Percentiles rank a stretch among this genome's conserved stretches.
Evolutionary conservation across 805 yeast species (phyloP).

Genomic region (Dipodascus albidus): DNA sequence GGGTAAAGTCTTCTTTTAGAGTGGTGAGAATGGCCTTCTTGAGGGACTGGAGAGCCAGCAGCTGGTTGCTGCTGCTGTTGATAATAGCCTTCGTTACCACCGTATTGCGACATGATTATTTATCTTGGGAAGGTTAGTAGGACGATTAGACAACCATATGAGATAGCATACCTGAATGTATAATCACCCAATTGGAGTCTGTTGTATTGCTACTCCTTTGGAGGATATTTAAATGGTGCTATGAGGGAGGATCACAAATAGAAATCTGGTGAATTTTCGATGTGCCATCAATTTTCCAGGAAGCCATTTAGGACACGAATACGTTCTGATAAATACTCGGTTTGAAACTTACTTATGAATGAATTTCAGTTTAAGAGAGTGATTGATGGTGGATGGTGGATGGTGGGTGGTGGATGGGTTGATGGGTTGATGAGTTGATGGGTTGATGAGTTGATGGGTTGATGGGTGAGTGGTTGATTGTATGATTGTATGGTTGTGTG

Average conservation of each 20-base stretch:
- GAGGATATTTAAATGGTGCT: neutral
- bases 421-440: neutral
- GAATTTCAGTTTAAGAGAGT: neutral
- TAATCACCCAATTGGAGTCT: too few relatives aligned
- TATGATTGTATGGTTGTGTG: neutral
- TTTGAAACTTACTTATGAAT: neutral
- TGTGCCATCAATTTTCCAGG: neutral
- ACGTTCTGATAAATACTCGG: neutral
- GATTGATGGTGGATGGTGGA: neutral
- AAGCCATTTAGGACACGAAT: neutral
- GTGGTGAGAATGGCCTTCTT: slow-evolving; percentile 12
- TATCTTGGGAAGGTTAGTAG: neutral
- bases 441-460: neutral
- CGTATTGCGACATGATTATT: neutral
- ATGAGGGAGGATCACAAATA: neutral
- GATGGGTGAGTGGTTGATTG: neutral
- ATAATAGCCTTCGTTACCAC: neutral
- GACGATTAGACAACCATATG: too few relatives aligned
- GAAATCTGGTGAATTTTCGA: neutral
- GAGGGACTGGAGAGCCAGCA: neutral
- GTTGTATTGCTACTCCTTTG: too few relatives aligned
- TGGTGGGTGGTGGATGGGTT: neutral
- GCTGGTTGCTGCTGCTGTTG: neutral
- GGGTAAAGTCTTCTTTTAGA: slow-evolving; percentile 39
- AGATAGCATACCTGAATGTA: too few relatives aligned